These are phyloP conservation scores for Fusarium sp. DNA, from an alignment of 2,329 filamentous ascomycete genomes.

Conservation along the genomic window DNA sequence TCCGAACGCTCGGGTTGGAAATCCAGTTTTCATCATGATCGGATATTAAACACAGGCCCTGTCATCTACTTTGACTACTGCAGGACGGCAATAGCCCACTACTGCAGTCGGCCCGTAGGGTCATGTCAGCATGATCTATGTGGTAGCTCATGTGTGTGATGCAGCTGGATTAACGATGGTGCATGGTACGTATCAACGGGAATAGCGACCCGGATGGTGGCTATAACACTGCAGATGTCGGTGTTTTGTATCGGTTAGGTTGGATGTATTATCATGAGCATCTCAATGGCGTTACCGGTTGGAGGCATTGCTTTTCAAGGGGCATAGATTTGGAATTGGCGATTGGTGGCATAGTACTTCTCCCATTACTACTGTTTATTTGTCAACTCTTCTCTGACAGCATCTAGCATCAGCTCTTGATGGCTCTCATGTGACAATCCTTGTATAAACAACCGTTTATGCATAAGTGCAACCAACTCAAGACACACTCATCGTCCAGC, in stretches of 20 bases:
- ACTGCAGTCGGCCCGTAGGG: constrained; percentile 16
- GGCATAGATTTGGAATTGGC: constrained; percentile 10
- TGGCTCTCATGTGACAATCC: neutral
- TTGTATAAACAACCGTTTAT: neutral
- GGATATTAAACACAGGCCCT: neutral
- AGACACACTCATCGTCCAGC: neutral
- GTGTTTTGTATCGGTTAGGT: constrained; percentile 9
- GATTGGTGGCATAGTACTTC: neutral
- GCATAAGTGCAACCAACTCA: constrained; percentile 4
- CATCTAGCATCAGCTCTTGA: neutral
- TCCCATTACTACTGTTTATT: neutral
- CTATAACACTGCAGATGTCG: neutral
- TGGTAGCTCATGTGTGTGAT: constrained; percentile 4
- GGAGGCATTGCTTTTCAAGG: neutral
- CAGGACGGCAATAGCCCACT: constrained; percentile 1
- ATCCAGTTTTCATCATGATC: constrained; percentile 83
- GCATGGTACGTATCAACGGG: constrained; percentile 2
- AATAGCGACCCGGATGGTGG: constrained; percentile 8
- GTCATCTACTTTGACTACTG: neutral
- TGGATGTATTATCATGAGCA: constrained; percentile 15
- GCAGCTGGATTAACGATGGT: constrained; percentile 8
- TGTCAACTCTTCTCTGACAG: neutral
- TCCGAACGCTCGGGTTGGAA: constrained; percentile 80
- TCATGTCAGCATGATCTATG: constrained; percentile 10
- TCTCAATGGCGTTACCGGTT: constrained; percentile 31